These are phyloP conservation scores for Saccharum spontaneum DNA, from an alignment of 176 grass and related monocot genomes.

Conservation along the genomic window DNA sequence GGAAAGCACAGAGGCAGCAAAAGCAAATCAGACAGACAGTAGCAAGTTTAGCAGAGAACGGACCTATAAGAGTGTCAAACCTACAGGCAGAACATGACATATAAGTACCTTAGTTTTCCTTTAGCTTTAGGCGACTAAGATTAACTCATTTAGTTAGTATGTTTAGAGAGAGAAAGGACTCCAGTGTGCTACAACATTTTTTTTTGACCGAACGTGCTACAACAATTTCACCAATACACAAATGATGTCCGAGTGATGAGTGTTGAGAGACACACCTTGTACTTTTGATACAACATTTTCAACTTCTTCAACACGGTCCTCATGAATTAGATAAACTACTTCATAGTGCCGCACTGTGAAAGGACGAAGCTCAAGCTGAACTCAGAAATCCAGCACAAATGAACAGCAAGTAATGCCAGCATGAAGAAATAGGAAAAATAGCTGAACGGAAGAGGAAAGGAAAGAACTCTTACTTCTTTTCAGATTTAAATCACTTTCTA, in stretches of 20 bases:
- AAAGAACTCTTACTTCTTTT: slow-evolving; percentile 67
- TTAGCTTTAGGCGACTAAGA: not conserved
- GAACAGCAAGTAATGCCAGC: slow-evolving; percentile 5
- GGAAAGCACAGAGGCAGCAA: not conserved
- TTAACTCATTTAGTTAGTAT: not conserved
- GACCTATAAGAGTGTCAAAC: not conserved
- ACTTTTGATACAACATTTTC: slow-evolving; percentile 82
- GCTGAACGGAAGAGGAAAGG: not conserved
- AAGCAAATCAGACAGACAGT: not conserved
- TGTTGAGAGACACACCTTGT: slow-evolving; percentile 59
- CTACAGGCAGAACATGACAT: not conserved
- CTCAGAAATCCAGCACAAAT: slow-evolving; percentile 11
- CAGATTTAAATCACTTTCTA: slow-evolving; percentile 88
- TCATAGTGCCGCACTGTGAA: slow-evolving; percentile 86
- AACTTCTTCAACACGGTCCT: slow-evolving; percentile 72
- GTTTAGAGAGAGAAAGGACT: not conserved
- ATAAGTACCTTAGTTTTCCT: not conserved
- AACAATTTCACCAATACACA: not conserved
- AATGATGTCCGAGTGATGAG: not conserved
- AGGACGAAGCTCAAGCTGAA: not conserved
- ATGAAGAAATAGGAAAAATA: not conserved
- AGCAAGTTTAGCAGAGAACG: not conserved
- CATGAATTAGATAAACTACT: slow-evolving; percentile 91
- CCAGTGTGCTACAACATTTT: not conserved
- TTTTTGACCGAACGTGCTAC: no score